Evolutionary conservation across 768 basidiomycete genomes (phyloP).

Genomic region (Inosperma sp.): DNA sequence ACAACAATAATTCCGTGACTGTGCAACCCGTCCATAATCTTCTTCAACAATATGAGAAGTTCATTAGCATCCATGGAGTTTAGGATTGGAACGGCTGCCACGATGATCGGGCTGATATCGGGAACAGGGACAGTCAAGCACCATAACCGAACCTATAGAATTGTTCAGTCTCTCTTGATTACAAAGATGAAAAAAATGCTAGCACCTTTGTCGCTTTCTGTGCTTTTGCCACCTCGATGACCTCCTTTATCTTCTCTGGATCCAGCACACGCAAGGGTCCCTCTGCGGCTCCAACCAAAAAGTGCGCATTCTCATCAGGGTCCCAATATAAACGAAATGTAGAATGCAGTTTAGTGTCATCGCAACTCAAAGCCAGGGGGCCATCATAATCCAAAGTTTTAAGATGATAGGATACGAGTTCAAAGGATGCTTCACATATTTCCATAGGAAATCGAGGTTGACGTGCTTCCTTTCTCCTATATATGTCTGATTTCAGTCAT

Average conservation of each 20-base stretch:
- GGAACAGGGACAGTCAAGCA: conserved; percentile 29
- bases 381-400: not conserved
- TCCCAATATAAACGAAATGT: conserved; percentile 1
- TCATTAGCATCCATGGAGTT: conserved; percentile 15
- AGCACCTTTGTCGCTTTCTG: conserved; percentile 11
- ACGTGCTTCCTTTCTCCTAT: not conserved
- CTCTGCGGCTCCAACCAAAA: not conserved
- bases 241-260: conserved; percentile 8
- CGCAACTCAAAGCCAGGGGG: not conserved
- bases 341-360: conserved; percentile 6
- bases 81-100: conserved; percentile 27
- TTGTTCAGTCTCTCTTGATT: not conserved
- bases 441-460: conserved; percentile 17
- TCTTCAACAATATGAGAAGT: conserved; percentile 14
- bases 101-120: conserved; percentile 28
- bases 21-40: conserved; percentile 19
- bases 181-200: not conserved
- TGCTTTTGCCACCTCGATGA: not conserved
- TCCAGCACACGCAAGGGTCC: not conserved
- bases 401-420: not conserved
- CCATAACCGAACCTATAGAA: conserved; percentile 27
- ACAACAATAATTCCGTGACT: conserved; percentile 19
- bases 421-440: not conserved
- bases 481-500: not conserved
- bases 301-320: not conserved